Conservation (phyloP, 345 rosid genomes). For the Raphanus raphanistrum region DNA sequence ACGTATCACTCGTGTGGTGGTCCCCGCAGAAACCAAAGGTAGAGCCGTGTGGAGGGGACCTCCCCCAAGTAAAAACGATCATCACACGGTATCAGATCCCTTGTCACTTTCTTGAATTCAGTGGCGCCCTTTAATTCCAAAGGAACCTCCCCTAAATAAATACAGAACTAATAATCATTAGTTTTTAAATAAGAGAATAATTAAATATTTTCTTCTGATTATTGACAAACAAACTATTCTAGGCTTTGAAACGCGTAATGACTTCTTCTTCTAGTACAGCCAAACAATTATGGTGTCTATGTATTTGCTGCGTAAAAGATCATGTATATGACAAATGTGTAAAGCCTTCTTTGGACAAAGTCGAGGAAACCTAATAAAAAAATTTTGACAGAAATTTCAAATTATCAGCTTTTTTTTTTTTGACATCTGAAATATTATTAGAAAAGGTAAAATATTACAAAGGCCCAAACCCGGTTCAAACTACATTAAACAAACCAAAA, state of each 20-base stretch:
- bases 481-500: too few relatives aligned
- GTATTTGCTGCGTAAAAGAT: conserved; percentile 2
- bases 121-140: not conserved
- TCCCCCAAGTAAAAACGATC: conserved; percentile 25
- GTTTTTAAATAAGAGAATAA: not conserved
- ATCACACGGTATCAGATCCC: conserved; percentile 11
- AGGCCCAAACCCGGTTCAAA: too few relatives aligned
- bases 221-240: not conserved
- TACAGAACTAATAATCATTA: not conserved
- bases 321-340: too few relatives aligned
- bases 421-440: too few relatives aligned
- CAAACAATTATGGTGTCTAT: not conserved
- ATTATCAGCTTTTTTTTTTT: not conserved
- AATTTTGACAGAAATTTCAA: not conserved
- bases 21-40: not conserved
- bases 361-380: not conserved
- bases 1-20: conserved; percentile 19
- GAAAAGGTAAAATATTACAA: too few relatives aligned
- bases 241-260: not conserved
- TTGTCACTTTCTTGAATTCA: not conserved
- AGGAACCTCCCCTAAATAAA: conserved; percentile 21
- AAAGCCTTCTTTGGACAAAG: not conserved
- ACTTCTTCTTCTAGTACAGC: conserved; percentile 4
- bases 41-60: conserved; percentile 12
- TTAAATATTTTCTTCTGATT: not conserved